A percentile compares a stretch with the other conserved stretches of the same genome.
Conservation (phyloP, 169 alveolate genomes). For the Cryptosporidium felis region DNA sequence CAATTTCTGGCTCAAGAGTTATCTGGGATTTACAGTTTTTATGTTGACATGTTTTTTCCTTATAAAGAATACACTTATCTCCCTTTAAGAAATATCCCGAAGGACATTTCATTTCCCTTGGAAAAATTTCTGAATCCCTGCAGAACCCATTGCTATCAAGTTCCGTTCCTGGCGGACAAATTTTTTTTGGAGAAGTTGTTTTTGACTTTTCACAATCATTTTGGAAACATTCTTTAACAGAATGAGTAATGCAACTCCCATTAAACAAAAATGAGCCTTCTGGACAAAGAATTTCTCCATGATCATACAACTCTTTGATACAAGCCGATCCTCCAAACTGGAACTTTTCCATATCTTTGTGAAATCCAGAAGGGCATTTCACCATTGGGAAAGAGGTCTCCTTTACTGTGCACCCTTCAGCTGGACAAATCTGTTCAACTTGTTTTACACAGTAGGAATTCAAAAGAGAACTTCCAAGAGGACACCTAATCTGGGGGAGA, state of each 20-base stretch:
- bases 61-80: slow-evolving; percentile 22
- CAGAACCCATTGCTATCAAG: neutral
- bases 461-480: slow-evolving; percentile 11
- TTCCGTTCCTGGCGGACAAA: slow-evolving; percentile 50
- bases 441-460: slow-evolving; percentile 50
- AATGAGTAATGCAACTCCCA: slow-evolving; percentile 7
- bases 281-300: slow-evolving; percentile 17
- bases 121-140: slow-evolving; percentile 11
- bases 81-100: neutral
- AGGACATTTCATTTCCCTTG: slow-evolving; percentile 49
- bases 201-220: slow-evolving; percentile 2
- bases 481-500: slow-evolving; percentile 31
- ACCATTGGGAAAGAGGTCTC: neutral
- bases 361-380: slow-evolving; percentile 47
- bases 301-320: slow-evolving; percentile 9
- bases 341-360: neutral
- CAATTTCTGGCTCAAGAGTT: slow-evolving; percentile 15
- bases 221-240: slow-evolving; percentile 7
- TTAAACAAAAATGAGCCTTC: slow-evolving; percentile 1
- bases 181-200: neutral
- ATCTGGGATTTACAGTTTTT: neutral
- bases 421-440: slow-evolving; percentile 36
- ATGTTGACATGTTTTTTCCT: slow-evolving; percentile 14
- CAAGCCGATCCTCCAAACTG: slow-evolving; percentile 4
- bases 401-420: neutral